A percentile compares a stretch with the other conserved stretches of the same genome.
phyloP scores from a whole-genome alignment of 768 basidiomycete genomes.

The Cystofilobasidium macerans region DNA sequence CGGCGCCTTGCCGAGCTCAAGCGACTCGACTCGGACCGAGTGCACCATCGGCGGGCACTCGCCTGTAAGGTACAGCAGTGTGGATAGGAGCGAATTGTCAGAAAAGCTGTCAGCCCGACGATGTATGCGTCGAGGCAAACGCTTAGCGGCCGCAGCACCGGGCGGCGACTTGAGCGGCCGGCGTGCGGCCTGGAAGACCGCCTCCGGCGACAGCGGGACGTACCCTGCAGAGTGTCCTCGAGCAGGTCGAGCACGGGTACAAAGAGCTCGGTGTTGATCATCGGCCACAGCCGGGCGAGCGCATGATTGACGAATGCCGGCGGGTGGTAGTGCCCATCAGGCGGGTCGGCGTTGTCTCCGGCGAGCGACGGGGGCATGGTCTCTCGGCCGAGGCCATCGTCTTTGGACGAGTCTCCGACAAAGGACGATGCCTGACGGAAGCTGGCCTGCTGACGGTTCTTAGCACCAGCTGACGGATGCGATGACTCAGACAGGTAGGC shows the following conservation, averaged over 20 bases:
- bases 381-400: background rate
- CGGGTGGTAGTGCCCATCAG: slow-evolving; percentile 4
- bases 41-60: slow-evolving; percentile 31
- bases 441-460: background rate
- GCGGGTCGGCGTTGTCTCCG: slow-evolving; percentile 2
- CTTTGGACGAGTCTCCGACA: background rate
- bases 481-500: slow-evolving; percentile 4
- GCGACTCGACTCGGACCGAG: slow-evolving; percentile 32
- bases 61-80: background rate
- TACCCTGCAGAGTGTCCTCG: slow-evolving; percentile 36
- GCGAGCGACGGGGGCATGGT: background rate
- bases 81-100: background rate
- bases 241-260: slow-evolving; percentile 39
- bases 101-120: too few relatives aligned
- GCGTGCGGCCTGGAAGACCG: too few relatives aligned
- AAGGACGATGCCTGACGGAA: background rate
- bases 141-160: too few relatives aligned
- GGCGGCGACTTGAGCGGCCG: too few relatives aligned
- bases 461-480: background rate
- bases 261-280: slow-evolving; percentile 34
- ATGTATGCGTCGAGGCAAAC: background rate
- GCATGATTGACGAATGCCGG: slow-evolving; percentile 10
- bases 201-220: background rate
- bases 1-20: slow-evolving; percentile 35
- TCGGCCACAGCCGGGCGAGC: background rate